Evolutionary conservation across 1,139 yeast genomes (phyloP).

Genomic region (Diutina pseudorugosa): DNA sequence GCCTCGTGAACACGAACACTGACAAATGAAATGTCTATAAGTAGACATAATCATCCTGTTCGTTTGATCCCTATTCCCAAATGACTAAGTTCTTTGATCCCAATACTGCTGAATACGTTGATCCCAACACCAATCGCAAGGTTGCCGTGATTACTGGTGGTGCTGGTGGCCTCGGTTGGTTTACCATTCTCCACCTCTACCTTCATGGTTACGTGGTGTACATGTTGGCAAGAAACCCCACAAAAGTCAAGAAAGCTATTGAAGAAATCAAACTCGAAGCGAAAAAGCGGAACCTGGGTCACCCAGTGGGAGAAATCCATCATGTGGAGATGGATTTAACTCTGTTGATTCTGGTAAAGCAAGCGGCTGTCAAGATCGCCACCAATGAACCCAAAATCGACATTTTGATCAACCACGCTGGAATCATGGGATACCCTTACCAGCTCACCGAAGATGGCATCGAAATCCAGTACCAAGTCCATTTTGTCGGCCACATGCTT

Average conservation of each 20-base stretch:
- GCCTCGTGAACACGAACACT: too few relatives aligned
- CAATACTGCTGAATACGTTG: slow-evolving; percentile 21
- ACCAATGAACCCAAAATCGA: slow-evolving; percentile 19
- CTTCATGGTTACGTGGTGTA: slow-evolving; percentile 71
- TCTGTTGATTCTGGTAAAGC: slow-evolving; percentile 19
- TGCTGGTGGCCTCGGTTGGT: slow-evolving; percentile 71
- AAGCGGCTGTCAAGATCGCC: slow-evolving; percentile 17
- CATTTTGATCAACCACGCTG: slow-evolving; percentile 29
- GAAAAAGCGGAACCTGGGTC: slow-evolving; percentile 14
- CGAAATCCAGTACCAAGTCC: slow-evolving; percentile 33
- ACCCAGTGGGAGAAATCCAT: slow-evolving; percentile 19
- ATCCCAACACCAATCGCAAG: slow-evolving; percentile 31
- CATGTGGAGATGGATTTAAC: slow-evolving; percentile 22
- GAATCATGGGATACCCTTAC: slow-evolving; percentile 28
- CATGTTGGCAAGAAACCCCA: slow-evolving; percentile 54
- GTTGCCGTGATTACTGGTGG: slow-evolving; percentile 74
- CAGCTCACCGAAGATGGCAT: slow-evolving; percentile 23
- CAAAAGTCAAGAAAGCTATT: slow-evolving; percentile 48
- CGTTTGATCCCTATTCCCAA: background rate
- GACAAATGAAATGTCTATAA: too few relatives aligned
- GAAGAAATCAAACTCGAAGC: slow-evolving; percentile 46
- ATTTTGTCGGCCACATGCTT: slow-evolving; percentile 23
- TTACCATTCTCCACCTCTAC: slow-evolving; percentile 60
- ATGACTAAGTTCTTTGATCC: slow-evolving; percentile 15
- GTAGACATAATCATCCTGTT: too few relatives aligned